These are phyloP conservation scores for Neoconidiobolus thromboides DNA, from an alignment of 371 early-diverging fungal genomes.

Conservation along the genomic window DNA sequence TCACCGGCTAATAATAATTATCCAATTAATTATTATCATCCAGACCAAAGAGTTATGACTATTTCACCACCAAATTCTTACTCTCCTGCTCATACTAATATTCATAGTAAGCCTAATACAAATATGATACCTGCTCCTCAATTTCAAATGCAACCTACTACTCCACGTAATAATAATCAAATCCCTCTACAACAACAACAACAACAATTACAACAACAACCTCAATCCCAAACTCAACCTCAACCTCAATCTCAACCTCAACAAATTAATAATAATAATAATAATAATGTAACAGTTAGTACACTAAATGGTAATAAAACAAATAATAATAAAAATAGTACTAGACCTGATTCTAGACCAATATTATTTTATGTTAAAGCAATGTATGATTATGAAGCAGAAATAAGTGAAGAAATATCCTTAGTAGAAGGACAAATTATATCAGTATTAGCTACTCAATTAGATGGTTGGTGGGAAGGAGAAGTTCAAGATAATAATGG, in stretches of 20 bases:
- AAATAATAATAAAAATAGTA: neutral
- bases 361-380: conserved; percentile 31
- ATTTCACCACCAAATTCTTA: no score
- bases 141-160: no score
- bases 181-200: no score
- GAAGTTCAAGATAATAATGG: conserved; percentile 21
- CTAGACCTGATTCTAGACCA: conserved; percentile 1
- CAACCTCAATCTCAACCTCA: no score
- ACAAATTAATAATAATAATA: no score
- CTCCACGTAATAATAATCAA: no score
- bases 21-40: no score
- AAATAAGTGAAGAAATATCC: conserved; percentile 54
- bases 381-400: conserved; percentile 63
- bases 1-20: no score
- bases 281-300: neutral
- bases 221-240: neutral
- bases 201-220: neutral
- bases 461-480: conserved; percentile 60
- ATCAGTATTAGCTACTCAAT: conserved; percentile 37
- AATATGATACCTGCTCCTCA: no score
- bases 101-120: no score
- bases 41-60: no score
- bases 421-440: conserved; percentile 54
- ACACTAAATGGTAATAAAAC: neutral
- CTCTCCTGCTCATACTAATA: no score